phyloP scores from a whole-genome alignment of 2,329 filamentous ascomycete genomes.

The Trichoderma brevicompactum region DNA sequence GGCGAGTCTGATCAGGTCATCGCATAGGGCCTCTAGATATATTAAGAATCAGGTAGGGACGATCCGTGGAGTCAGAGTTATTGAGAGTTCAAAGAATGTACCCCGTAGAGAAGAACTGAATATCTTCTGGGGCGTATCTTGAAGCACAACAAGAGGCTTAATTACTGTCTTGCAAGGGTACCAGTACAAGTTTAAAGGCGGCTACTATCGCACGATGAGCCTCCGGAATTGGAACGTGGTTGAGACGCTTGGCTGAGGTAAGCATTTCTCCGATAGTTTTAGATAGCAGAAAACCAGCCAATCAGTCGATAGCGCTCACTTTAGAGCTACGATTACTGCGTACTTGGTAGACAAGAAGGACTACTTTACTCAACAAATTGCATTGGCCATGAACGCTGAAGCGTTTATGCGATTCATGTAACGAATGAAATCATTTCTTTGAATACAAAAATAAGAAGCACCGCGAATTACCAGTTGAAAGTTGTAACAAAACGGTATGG shows the following conservation, averaged over 20 bases:
- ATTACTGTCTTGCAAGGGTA: not conserved
- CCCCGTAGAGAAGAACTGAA: not conserved
- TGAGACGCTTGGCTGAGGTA: not conserved
- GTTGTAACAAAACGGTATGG: no score
- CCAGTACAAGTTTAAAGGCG: not conserved
- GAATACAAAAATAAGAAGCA: no score
- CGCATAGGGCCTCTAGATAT: slow-evolving; percentile 5
- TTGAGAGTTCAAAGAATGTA: not conserved
- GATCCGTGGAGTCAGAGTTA: not conserved
- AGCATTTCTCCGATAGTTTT: slow-evolving; percentile 6
- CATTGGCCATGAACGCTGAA: no score
- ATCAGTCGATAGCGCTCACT: not conserved
- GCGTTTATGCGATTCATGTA: no score
- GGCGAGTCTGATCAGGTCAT: slow-evolving; percentile 12
- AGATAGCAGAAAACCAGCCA: not conserved
- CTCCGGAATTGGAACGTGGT: not conserved
- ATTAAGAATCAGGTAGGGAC: not conserved
- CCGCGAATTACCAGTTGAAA: no score
- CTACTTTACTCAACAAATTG: no score
- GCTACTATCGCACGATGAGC: not conserved
- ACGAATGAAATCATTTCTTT: no score
- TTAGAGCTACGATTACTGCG: no score
- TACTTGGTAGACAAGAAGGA: no score
- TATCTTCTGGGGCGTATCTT: not conserved
- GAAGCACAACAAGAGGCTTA: not conserved